Conservation (phyloP, 2,329 filamentous ascomycete genomes). For the Phoma sp. region DNA sequence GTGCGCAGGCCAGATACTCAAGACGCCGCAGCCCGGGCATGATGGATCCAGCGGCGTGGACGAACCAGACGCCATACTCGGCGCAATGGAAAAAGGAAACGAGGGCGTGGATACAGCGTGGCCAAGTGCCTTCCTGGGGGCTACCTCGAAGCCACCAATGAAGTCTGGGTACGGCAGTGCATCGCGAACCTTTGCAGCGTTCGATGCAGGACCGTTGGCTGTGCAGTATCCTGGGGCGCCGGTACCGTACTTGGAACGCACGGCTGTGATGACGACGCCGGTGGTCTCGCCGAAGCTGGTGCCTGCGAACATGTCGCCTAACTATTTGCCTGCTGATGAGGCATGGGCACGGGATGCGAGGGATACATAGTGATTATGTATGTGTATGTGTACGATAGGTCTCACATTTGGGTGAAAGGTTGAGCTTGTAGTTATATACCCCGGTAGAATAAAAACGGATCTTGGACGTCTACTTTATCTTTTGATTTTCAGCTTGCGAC, state of each 20-base stretch:
- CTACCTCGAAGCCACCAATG: not conserved
- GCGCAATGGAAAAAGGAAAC: not conserved
- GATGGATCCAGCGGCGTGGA: not conserved
- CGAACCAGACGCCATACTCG: not conserved
- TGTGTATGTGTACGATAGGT: too few relatives aligned
- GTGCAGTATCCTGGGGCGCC: constrained; percentile 6
- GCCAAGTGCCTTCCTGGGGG: not conserved
- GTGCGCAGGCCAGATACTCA: not conserved
- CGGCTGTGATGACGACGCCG: not conserved
- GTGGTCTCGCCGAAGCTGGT: not conserved
- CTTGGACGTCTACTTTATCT: too few relatives aligned
- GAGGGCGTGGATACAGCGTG: not conserved
- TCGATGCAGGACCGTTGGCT: not conserved
- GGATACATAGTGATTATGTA: too few relatives aligned
- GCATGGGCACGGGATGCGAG: too few relatives aligned
- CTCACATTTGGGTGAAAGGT: too few relatives aligned
- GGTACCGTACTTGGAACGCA: not conserved
- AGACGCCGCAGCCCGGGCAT: not conserved
- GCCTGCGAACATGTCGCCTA: constrained; percentile 19
- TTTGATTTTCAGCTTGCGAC: too few relatives aligned
- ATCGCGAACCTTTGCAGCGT: not conserved
- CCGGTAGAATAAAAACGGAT: too few relatives aligned
- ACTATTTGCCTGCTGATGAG: constrained; percentile 17
- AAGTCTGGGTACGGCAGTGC: not conserved
- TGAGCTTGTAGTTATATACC: too few relatives aligned